Conservation (phyloP, 75 land plant species). For the Sequoiadendron giganteum region DNA sequence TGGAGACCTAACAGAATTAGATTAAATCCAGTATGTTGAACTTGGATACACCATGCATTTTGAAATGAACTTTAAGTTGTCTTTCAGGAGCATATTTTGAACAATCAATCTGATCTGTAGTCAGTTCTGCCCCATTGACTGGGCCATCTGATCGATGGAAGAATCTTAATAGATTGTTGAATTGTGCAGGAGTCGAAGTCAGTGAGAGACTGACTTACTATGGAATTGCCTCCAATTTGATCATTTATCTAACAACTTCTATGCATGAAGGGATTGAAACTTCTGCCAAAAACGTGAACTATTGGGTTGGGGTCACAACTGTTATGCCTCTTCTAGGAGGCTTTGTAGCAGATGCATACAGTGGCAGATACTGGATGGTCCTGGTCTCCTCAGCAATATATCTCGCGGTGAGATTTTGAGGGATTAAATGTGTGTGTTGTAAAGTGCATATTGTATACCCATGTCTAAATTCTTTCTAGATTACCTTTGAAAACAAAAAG, state of each 20-base stretch:
- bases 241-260: conserved; percentile 33
- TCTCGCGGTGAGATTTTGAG: conserved; percentile 3
- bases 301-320: conserved; percentile 41
- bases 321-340: conserved; percentile 42
- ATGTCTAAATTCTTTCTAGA: not conserved
- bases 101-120: no score
- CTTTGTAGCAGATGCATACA: conserved; percentile 44
- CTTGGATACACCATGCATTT: no score
- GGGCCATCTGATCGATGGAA: no score
- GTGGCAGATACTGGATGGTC: conserved; percentile 33
- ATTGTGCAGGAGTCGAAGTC: conserved; percentile 24
- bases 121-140: no score
- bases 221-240: conserved; percentile 30
- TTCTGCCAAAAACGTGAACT: conserved; percentile 43
- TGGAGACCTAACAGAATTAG: not conserved
- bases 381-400: conserved; percentile 11
- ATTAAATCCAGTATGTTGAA: not conserved
- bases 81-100: no score
- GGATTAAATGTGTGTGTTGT: not conserved
- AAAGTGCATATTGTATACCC: no score
- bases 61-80: no score
- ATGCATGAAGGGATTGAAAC: conserved; percentile 24
- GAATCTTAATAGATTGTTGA: not conserved
- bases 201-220: conserved; percentile 14
- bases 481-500: no score